Base-by-base conservation (phyloP, 2,329 filamentous ascomycete species). In the Aspergillus floridensis region DNA sequence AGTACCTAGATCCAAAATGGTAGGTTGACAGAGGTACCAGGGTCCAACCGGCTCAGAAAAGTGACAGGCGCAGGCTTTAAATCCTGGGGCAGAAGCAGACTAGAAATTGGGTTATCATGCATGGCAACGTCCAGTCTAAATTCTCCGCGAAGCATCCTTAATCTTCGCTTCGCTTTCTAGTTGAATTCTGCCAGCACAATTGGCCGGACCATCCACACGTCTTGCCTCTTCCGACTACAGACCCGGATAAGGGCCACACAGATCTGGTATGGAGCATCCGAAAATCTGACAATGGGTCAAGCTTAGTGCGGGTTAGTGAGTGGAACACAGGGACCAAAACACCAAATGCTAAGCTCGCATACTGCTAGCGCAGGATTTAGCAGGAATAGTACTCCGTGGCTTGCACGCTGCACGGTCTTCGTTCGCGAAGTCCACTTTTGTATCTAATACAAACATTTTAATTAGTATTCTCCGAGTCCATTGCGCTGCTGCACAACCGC, bases 181-280 rank as follows among this genome's bases (percentile, higher is more conserved):
- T 5, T 21, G 19, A 29, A 46, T 48, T n/a, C 24, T 48, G 24
- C 47, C 16, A 19, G n/a, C 26, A 14, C 26, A 32, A 22, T n/a
- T 31, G n/a, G 38, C 5, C 16, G 12, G 16, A 16, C 7, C n/a
- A n/a, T 19, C 16, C 38, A 44, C 38, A 44, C 16, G 38, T 44
- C 38, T 44, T 44, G 38, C 38, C 38, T 19, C 16, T 44, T 44
- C 38, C 16, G 38, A 44, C 14, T 44, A n/a, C 1, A 44, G 38
- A 44, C 38, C 38, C 14, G 16, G 38, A 44, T 44, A 44, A n/a
- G 38, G 38, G 38, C 38, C 38, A 48, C 22, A 32, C 31, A 55
- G 53, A 55, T 55, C 47, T 32, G 24, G 53, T 46, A 55, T 32
- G 53, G 53, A 44, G 53, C 41, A 44, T 32, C 41, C 31, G 53